Conservation (phyloP, 192 early-diverging fungal genomes). For the Fimicolochytrium jonesii region DNA sequence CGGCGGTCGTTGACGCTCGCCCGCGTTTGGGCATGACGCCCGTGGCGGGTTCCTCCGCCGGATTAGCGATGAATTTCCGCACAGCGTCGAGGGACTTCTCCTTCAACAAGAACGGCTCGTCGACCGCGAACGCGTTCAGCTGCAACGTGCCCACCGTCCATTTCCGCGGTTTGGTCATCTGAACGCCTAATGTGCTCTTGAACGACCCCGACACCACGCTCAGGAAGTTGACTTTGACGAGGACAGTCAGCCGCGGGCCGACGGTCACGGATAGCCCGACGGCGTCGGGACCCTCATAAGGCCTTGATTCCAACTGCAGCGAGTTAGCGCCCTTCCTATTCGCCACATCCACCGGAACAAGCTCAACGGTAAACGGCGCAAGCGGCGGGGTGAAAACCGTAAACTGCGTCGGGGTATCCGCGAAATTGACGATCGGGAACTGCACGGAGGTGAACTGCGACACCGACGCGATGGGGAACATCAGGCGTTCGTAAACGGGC, state of each 20-base stretch:
- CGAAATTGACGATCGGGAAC: slow-evolving; percentile 45
- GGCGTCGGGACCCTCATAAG: slow-evolving; percentile 33
- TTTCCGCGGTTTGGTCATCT: slow-evolving; percentile 43
- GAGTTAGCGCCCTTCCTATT: slow-evolving; percentile 21
- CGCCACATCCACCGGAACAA: slow-evolving; percentile 28
- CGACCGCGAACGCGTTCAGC: slow-evolving; percentile 33
- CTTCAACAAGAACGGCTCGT: slow-evolving; percentile 33
- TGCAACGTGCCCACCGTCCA: slow-evolving; percentile 21
- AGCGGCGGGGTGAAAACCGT: slow-evolving; percentile 27
- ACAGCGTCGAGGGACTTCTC: slow-evolving; percentile 28
- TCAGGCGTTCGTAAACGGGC: slow-evolving; percentile 45
- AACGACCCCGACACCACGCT: slow-evolving; percentile 40
- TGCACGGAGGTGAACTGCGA: slow-evolving; percentile 11
- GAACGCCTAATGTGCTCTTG: slow-evolving; percentile 25
- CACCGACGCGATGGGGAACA: slow-evolving; percentile 30
- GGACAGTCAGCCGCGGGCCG: slow-evolving; percentile 29
- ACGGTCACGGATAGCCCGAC: slow-evolving; percentile 35
- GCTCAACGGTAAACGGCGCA: slow-evolving; percentile 35
- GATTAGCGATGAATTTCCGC: slow-evolving; percentile 26
- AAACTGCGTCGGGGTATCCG: slow-evolving; percentile 15
- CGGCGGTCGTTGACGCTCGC: background rate
- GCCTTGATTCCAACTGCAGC: slow-evolving; percentile 28
- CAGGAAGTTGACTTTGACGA: slow-evolving; percentile 37
- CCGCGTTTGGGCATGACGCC: slow-evolving; percentile 26
- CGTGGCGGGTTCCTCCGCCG: slow-evolving; percentile 19